Conservation (phyloP, 2,329 filamentous ascomycete species). For the Lasiodiplodia citricola region DNA sequence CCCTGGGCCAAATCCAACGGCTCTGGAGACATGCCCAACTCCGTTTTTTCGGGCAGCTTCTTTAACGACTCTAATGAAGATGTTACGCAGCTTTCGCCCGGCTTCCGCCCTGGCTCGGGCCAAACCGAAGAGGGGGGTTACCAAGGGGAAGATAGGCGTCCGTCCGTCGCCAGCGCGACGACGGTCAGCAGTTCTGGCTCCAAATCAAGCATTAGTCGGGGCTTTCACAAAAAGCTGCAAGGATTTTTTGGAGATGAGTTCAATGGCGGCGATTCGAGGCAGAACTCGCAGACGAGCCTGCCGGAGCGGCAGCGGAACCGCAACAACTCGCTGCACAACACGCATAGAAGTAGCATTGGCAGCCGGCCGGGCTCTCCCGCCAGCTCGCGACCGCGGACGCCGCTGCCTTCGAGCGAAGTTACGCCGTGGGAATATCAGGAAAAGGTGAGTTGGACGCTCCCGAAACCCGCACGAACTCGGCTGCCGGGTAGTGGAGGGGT, state of each 20-base stretch:
- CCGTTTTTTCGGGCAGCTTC: conserved; percentile 60
- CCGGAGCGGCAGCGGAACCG: conserved; percentile 66
- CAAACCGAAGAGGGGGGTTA: conserved; percentile 54
- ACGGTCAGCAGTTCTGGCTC: conserved; percentile 87
- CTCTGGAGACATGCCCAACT: conserved; percentile 47
- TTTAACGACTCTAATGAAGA: conserved; percentile 79
- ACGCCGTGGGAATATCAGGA: conserved; percentile 98
- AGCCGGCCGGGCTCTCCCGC: conserved; percentile 71
- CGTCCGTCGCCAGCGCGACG: conserved; percentile 85
- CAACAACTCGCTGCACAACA: conserved; percentile 80
- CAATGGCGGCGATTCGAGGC: conserved; percentile 63
- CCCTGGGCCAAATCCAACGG: conserved; percentile 56
- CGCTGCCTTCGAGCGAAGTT: conserved; percentile 86
- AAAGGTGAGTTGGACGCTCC: conserved; percentile 58
- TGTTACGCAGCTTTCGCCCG: conserved; percentile 71
- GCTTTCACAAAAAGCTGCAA: conserved; percentile 79
- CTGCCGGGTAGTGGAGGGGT: background rate
- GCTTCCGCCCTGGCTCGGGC: conserved; percentile 65
- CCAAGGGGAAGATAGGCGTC: conserved; percentile 72
- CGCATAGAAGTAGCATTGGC: conserved; percentile 54
- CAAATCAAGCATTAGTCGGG: conserved; percentile 71
- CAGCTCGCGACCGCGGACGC: conserved; percentile 80
- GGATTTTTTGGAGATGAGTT: conserved; percentile 94
- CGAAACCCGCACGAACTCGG: background rate
- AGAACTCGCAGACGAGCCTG: conserved; percentile 75